Evolutionary conservation across 1,139 yeast species (phyloP).

Genomic region (Kodamaea derodonti): DNA sequence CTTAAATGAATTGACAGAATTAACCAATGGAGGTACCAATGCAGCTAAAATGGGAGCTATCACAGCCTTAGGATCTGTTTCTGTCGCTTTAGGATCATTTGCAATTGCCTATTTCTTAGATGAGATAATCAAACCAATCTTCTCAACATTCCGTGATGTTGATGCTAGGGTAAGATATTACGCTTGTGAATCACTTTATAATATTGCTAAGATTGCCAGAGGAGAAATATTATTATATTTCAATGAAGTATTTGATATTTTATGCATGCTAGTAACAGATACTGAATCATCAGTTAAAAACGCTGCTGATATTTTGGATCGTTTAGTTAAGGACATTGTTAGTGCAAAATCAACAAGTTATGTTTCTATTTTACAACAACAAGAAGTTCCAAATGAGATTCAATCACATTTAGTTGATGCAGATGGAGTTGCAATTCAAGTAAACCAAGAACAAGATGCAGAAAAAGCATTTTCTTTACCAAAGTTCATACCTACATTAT

Average conservation of each 20-base stretch:
- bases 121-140: conserved; percentile 85
- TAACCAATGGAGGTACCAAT: conserved; percentile 40
- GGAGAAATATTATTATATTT: conserved; percentile 90
- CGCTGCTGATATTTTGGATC: conserved; percentile 91
- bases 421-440: conserved; percentile 56
- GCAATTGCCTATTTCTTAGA: conserved; percentile 65
- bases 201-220: conserved; percentile 93
- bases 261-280: conserved; percentile 88
- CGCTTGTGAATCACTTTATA: conserved; percentile 94
- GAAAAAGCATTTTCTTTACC: conserved; percentile 80
- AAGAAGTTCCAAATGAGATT: conserved; percentile 41
- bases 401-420: conserved; percentile 46
- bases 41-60: conserved; percentile 51
- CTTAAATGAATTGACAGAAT: conserved; percentile 49
- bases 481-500: conserved; percentile 82
- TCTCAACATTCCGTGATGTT: conserved; percentile 95
- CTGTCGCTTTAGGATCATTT: conserved; percentile 47
- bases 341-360: conserved; percentile 92
- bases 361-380: conserved; percentile 70
- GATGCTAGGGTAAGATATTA: conserved; percentile 95
- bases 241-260: conserved; percentile 90
- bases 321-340: conserved; percentile 90
- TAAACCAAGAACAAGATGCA: conserved; percentile 58
- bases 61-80: conserved; percentile 48
- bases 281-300: conserved; percentile 88